A percentile compares a stretch with the other conserved stretches of the same genome.
These are phyloP conservation scores for Kodamaea anthophila DNA, from an alignment of 1,139 yeast species.

Conservation along the genomic window DNA sequence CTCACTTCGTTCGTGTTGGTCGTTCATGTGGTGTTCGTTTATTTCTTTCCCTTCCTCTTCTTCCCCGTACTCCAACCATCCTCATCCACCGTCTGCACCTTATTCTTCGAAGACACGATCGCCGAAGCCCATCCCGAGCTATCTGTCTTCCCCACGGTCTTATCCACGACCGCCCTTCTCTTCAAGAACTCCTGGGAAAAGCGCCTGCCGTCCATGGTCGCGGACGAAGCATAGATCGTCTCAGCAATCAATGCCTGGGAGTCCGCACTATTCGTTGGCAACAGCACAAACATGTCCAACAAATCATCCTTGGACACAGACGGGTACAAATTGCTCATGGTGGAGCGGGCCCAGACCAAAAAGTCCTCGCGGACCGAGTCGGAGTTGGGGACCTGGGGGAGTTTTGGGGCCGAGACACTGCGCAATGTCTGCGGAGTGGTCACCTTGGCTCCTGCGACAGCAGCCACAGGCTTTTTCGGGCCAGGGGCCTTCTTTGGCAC, in stretches of 20 bases:
- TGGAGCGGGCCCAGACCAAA: slow-evolving; percentile 75
- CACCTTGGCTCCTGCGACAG: slow-evolving; percentile 11
- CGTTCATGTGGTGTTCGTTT: too few relatives aligned
- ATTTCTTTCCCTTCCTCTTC: slow-evolving; percentile 25
- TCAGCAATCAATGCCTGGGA: slow-evolving; percentile 85
- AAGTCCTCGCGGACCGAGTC: slow-evolving; percentile 52
- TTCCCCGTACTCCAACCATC: slow-evolving; percentile 67
- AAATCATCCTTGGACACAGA: slow-evolving; percentile 74
- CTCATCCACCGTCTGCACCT: slow-evolving; percentile 45
- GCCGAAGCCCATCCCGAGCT: slow-evolving; percentile 68
- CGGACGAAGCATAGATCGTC: slow-evolving; percentile 83
- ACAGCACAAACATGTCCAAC: slow-evolving; percentile 69
- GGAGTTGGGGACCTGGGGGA: slow-evolving; percentile 20
- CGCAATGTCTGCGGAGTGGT: slow-evolving; percentile 40
- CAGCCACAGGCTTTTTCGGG: slow-evolving; percentile 21
- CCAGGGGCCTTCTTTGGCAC: slow-evolving; percentile 25
- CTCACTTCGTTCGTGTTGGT: too few relatives aligned
- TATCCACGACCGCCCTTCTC: slow-evolving; percentile 68
- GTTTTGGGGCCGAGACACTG: slow-evolving; percentile 37
- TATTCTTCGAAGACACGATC: slow-evolving; percentile 42
- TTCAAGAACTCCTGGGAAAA: slow-evolving; percentile 87
- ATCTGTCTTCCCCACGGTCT: slow-evolving; percentile 36
- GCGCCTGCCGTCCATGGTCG: slow-evolving; percentile 91
- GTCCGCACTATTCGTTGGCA: slow-evolving; percentile 63
- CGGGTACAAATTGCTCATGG: slow-evolving; percentile 66